A percentile compares a stretch with the other conserved stretches of the same genome.
These are phyloP conservation scores for Heterobasidion occidentale DNA, from an alignment of 1,284 basidiomycete genomes.

Conservation along the genomic window DNA sequence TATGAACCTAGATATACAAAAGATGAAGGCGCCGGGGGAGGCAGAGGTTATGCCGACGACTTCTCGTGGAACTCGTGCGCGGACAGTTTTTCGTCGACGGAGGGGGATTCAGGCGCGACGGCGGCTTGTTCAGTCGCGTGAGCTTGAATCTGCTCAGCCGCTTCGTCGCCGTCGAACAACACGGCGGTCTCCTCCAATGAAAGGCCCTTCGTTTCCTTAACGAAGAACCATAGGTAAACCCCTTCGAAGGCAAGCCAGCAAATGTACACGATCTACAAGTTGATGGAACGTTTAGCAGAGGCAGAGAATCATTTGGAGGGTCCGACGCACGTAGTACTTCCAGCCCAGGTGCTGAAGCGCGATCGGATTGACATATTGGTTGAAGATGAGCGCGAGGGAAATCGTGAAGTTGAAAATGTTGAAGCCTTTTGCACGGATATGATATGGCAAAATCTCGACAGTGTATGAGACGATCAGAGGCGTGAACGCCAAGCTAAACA, in stretches of 20 bases:
- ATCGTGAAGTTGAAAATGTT: constrained; percentile 64
- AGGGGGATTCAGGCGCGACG: neutral
- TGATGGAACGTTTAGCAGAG: neutral
- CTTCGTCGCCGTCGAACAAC: constrained; percentile 63
- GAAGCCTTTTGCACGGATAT: constrained; percentile 73
- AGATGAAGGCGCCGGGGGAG: too few relatives aligned
- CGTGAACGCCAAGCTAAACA: constrained; percentile 54
- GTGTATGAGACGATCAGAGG: constrained; percentile 72
- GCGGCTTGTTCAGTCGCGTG: neutral
- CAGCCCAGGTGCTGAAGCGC: constrained; percentile 50
- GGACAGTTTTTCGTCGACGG: constrained; percentile 3
- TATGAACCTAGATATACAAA: too few relatives aligned
- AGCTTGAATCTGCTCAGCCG: constrained; percentile 28
- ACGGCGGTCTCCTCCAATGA: constrained; percentile 70
- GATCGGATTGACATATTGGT: constrained; percentile 78
- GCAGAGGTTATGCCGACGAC: neutral
- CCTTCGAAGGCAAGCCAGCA: constrained; percentile 59
- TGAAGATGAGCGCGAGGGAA: constrained; percentile 65
- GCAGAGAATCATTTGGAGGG: neutral
- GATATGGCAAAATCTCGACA: constrained; percentile 66
- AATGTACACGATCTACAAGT: constrained; percentile 50
- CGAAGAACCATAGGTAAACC: constrained; percentile 55
- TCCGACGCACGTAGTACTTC: constrained; percentile 30
- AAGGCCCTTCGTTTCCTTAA: constrained; percentile 66
- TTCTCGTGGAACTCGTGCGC: constrained; percentile 2